Percentiles rank a stretch among this genome's conserved stretches.
Conservation (phyloP, 495 filamentous ascomycete genomes). For the Penicillium canariense region DNA sequence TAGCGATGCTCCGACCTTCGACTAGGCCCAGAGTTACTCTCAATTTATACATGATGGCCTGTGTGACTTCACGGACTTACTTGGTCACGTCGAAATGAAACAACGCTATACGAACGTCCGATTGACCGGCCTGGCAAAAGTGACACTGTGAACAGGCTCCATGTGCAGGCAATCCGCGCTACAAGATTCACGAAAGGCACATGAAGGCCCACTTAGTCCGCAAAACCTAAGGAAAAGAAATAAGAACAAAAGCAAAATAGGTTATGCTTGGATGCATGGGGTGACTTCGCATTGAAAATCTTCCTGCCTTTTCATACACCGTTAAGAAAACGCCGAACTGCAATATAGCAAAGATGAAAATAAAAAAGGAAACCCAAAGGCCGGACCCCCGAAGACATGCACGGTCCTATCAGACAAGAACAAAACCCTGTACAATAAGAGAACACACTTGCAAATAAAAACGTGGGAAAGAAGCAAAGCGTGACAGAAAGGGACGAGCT, state of each 20-base stretch:
- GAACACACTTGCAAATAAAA: slow-evolving; percentile 33
- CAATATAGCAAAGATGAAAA: slow-evolving; percentile 42
- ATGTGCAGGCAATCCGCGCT: not conserved
- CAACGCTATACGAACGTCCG: not conserved
- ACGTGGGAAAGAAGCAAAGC: slow-evolving; percentile 25
- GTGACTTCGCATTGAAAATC: slow-evolving; percentile 35
- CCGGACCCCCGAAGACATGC: slow-evolving; percentile 47
- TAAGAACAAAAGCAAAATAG: not conserved
- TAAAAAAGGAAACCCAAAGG: slow-evolving; percentile 42
- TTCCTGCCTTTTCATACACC: slow-evolving; percentile 49
- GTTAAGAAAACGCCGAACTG: slow-evolving; percentile 45
- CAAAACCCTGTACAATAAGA: slow-evolving; percentile 47
- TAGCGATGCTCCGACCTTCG: not conserved
- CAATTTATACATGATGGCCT: not conserved
- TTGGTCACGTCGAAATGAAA: not conserved
- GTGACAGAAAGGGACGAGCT: slow-evolving; percentile 25
- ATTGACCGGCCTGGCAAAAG: not conserved
- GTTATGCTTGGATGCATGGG: slow-evolving; percentile 15
- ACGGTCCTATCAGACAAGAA: slow-evolving; percentile 41
- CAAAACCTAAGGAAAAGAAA: not conserved
- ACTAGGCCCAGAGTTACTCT: not conserved
- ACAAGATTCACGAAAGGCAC: not conserved
- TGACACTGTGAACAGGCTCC: not conserved
- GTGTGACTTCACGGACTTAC: not conserved
- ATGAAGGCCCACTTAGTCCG: slow-evolving; percentile 11